Evolutionary conservation across 169 alveolate genomes (phyloP), one percentile per base, ranked within the genome.

Genomic region (Theileria annulata): DNA sequence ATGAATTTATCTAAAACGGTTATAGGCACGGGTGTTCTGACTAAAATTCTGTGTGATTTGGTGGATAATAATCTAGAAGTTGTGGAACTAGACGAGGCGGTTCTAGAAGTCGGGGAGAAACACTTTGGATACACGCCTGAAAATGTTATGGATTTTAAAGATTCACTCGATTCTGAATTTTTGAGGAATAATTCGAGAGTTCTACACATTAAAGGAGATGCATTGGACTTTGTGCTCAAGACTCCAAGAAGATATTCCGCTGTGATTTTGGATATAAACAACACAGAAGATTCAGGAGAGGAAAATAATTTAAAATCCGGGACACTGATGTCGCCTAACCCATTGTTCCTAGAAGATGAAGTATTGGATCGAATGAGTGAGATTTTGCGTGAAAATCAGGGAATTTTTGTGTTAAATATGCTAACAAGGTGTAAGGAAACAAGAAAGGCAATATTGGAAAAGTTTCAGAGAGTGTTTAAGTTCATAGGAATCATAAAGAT

Each of bases 241-340:
- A n/a, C 63, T n/a, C 21, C 21, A 12, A 54, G 63, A 54, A 35
- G 59, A 12, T 63, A 63, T 33, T 15, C 51, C 3, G 71, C 71
- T n/a, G 19, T 69, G 37, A n/a, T 79, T 9, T 12, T 79, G 25
- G 87, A 79, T 49, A 79, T 79, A 25, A 79, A 79, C 87, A 79
- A 79, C 70, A 70, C 60, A 56, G 64, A 56, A 9, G 64, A 56
- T 56, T 19, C 25, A 9, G 35, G 27, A 9, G 69, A 60, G 17
- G 69, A 58, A 51, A 63, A 66, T 35, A 35, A 30, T 3, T 64
- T 70, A 74, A 62, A 66, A 9, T 69, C 72, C 70, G 30, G 27
- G 42, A 21, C 51, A 13, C 77, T 80, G 51, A 80, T 80, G 87
- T 80, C 82, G 3, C 87, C 87, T 0, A 71, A 71, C 48, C 87